Percentiles rank a stretch among this genome's conserved stretches.
These are phyloP conservation scores for Dillenia turbinata DNA, from an alignment of 164 flowering plant species.

Conservation along the genomic window DNA sequence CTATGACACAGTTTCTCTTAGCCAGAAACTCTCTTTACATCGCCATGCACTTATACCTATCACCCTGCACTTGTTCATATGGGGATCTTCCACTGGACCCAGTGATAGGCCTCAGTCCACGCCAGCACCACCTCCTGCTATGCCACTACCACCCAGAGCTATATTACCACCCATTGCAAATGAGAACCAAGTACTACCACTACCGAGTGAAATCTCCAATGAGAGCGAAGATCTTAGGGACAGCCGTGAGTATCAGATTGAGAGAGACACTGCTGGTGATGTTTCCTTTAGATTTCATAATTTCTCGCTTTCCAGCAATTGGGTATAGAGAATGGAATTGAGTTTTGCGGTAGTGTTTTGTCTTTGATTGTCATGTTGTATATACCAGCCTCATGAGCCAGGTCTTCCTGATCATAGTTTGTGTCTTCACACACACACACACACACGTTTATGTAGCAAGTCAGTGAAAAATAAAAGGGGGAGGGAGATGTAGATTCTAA, in stretches of 20 bases:
- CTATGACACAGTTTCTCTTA: slow-evolving; percentile 84
- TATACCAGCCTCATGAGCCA: too few species aligned
- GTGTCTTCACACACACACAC: too few species aligned
- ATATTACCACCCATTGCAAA: slow-evolving; percentile 17
- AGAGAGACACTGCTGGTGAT: slow-evolving; percentile 68
- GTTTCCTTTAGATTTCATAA: slow-evolving; percentile 58
- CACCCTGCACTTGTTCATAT: slow-evolving; percentile 59
- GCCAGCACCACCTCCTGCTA: slow-evolving; percentile 15
- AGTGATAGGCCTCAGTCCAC: slow-evolving; percentile 18
- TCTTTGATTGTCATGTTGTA: too few species aligned
- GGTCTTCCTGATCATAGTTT: too few species aligned
- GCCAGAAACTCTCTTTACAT: slow-evolving; percentile 92
- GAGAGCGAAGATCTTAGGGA: slow-evolving; percentile 8
- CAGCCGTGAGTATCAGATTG: slow-evolving; percentile 19
- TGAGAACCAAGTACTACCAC: slow-evolving; percentile 37
- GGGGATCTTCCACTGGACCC: slow-evolving; percentile 41
- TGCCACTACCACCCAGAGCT: slow-evolving; percentile 28
- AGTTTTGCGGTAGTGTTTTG: too few species aligned
- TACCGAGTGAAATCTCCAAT: slow-evolving; percentile 20
- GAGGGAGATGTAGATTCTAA: too few species aligned
- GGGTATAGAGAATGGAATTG: slow-evolving; percentile 32
- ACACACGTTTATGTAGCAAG: too few species aligned
- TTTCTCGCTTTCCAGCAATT: slow-evolving; percentile 45
- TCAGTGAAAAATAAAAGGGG: too few species aligned
- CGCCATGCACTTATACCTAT: slow-evolving; percentile 76